phyloP scores from a whole-genome alignment of 805 yeast genomes.

The Sugiyamaella smithiae region DNA sequence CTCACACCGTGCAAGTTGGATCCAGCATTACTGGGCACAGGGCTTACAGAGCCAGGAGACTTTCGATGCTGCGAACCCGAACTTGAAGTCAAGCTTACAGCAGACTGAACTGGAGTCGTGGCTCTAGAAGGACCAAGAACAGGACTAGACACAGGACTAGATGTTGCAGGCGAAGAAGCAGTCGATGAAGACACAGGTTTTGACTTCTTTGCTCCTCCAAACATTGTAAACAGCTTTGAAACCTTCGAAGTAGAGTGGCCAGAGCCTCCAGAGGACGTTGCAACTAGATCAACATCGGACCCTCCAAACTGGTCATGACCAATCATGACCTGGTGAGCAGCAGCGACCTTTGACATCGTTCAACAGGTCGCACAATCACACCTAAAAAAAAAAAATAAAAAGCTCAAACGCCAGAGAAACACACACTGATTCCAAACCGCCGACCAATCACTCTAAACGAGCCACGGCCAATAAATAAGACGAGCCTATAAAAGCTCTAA shows the following conservation, averaged over 20 bases:
- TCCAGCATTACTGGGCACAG: neutral
- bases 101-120: neutral
- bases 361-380: neutral
- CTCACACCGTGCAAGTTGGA: neutral
- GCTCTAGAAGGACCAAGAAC: constrained; percentile 1
- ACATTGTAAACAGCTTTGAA: neutral
- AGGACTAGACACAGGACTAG: constrained; percentile 2
- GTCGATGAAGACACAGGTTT: neutral
- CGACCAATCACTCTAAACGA: too few species aligned
- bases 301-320: neutral
- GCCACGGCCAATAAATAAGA: too few species aligned
- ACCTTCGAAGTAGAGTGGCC: neutral
- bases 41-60: neutral
- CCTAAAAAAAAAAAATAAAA: neutral
- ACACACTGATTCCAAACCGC: too few species aligned
- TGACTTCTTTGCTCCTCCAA: neutral
- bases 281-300: neutral
- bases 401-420: too few species aligned
- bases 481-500: too few species aligned
- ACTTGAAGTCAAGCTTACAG: neutral
- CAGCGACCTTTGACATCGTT: constrained; percentile 1
- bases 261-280: neutral
- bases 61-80: neutral
- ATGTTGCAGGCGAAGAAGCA: neutral
- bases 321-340: neutral